These are phyloP conservation scores for Collybia nuda DNA, from an alignment of 768 basidiomycete genomes.

Conservation along the genomic window DNA sequence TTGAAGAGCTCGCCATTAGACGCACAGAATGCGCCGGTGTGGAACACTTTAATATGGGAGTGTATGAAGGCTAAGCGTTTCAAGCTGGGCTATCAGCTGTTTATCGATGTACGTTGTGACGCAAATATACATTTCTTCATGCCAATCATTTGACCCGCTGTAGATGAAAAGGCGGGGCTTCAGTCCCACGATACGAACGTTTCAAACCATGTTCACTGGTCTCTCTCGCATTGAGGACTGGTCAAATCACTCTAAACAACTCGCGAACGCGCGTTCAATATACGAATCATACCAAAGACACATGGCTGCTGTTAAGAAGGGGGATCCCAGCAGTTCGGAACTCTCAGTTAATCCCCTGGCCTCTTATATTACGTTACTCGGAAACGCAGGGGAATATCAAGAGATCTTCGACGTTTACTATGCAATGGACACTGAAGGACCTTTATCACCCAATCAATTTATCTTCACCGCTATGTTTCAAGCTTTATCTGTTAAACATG, in stretches of 20 bases:
- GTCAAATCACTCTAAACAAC: constrained; percentile 56
- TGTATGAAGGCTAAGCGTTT: constrained; percentile 56
- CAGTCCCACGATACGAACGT: constrained; percentile 66
- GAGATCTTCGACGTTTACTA: constrained; percentile 78
- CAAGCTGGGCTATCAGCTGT: constrained; percentile 64
- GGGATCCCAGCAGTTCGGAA: constrained; percentile 46
- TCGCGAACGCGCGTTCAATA: constrained; percentile 57
- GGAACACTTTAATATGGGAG: constrained; percentile 78
- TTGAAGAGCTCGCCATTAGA: constrained; percentile 71
- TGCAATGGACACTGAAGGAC: constrained; percentile 61
- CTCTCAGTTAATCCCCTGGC: constrained; percentile 51
- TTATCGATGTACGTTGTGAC: constrained; percentile 55
- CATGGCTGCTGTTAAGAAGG: constrained; percentile 44
- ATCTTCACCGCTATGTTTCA: constrained; percentile 70
- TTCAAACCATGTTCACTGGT: constrained; percentile 67
- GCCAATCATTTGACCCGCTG: constrained; percentile 1
- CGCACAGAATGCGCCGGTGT: constrained; percentile 72
- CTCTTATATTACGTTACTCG: constrained; percentile 68
- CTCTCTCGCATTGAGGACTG: constrained; percentile 63
- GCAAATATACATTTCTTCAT: constrained; percentile 3
- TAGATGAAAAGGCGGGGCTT: constrained; percentile 89
- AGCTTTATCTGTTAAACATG: constrained; percentile 33
- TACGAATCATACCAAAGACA: constrained; percentile 59
- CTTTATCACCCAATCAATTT: constrained; percentile 55
- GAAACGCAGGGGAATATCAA: constrained; percentile 56